Conservation (phyloP, 2,329 filamentous ascomycete species). For the Immersiporthe knoxdaviesiana region DNA sequence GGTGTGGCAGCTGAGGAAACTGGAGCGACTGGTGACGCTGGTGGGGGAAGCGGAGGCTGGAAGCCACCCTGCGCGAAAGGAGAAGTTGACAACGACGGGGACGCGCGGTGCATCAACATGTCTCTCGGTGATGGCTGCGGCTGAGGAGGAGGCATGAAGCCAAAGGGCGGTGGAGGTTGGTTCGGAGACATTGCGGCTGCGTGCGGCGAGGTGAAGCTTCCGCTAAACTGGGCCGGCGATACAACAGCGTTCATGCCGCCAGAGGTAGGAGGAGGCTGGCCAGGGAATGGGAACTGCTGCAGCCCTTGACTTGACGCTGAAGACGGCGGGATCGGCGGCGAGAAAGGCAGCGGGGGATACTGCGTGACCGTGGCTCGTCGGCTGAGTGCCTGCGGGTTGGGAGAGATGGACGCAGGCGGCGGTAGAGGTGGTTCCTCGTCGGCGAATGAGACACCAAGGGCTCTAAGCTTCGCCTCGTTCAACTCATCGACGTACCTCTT, state of each 20-base stretch:
- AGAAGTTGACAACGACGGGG: conserved; percentile 66
- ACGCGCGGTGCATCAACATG: conserved; percentile 59
- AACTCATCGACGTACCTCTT: conserved; percentile 81
- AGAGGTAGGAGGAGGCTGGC: conserved; percentile 64
- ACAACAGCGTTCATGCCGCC: conserved; percentile 62
- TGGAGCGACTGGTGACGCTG: conserved; percentile 64
- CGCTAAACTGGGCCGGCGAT: conserved; percentile 73
- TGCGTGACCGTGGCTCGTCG: conserved; percentile 70
- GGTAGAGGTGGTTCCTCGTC: conserved; percentile 69
- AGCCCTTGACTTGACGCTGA: conserved; percentile 72
- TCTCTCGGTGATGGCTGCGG: conserved; percentile 62
- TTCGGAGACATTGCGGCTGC: conserved; percentile 69
- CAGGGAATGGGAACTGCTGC: conserved; percentile 60
- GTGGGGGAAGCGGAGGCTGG: conserved; percentile 50
- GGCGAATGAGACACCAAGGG: conserved; percentile 82
- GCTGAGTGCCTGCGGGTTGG: conserved; percentile 60
- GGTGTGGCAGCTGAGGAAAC: conserved; percentile 59
- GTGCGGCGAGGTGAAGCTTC: conserved; percentile 69
- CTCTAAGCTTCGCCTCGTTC: conserved; percentile 88
- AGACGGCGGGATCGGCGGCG: conserved; percentile 78
- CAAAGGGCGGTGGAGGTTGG: conserved; percentile 34
- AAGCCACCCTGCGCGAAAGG: conserved; percentile 61
- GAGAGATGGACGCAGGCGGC: conserved; percentile 65
- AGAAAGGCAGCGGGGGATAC: conserved; percentile 77
- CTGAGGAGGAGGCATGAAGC: conserved; percentile 65